Evolutionary conservation across 2,329 filamentous ascomycete genomes (phyloP).

Genomic region (Aspergillus awamori): DNA sequence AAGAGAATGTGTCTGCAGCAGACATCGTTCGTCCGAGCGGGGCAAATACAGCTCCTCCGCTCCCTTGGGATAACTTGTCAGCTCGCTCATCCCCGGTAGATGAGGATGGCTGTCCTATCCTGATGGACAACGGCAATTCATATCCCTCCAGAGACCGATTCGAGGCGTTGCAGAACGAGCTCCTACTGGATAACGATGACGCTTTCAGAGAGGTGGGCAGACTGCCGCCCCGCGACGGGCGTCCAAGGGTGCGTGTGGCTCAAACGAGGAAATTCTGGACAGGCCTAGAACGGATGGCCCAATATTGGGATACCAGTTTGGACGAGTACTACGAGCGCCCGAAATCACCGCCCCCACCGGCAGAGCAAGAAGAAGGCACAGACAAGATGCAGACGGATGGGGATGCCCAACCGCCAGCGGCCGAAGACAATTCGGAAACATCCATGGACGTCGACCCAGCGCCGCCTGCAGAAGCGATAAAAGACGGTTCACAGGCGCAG

Average conservation of each 20-base stretch:
- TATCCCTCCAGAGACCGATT: conserved; percentile 54
- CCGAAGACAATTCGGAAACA: conserved; percentile 18
- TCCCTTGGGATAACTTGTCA: conserved; percentile 38
- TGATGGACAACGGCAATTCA: conserved; percentile 53
- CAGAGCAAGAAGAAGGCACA: conserved; percentile 17
- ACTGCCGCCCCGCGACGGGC: conserved; percentile 48
- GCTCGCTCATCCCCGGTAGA: conserved; percentile 17
- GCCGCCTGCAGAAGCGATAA: background rate
- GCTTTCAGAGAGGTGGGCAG: conserved; percentile 60
- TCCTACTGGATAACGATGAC: conserved; percentile 58
- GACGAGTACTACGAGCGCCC: conserved; percentile 58
- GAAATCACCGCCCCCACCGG: conserved; percentile 27
- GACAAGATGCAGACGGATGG: conserved; percentile 27
- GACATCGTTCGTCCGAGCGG: conserved; percentile 40
- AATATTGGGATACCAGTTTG: conserved; percentile 64
- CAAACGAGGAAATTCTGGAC: conserved; percentile 65
- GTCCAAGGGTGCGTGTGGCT: conserved; percentile 53
- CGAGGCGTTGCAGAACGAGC: conserved; percentile 52
- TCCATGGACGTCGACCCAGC: conserved; percentile 31
- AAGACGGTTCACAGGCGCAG: background rate
- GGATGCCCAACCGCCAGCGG: conserved; percentile 18
- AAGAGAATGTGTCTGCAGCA: conserved; percentile 38
- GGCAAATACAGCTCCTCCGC: conserved; percentile 41
- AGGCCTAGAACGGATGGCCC: conserved; percentile 60
- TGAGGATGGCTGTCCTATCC: conserved; percentile 32